A percentile compares a stretch with the other conserved stretches of the same genome.
Conservation (phyloP, 306 rosid genomes). For the Glycine tomentella region DNA sequence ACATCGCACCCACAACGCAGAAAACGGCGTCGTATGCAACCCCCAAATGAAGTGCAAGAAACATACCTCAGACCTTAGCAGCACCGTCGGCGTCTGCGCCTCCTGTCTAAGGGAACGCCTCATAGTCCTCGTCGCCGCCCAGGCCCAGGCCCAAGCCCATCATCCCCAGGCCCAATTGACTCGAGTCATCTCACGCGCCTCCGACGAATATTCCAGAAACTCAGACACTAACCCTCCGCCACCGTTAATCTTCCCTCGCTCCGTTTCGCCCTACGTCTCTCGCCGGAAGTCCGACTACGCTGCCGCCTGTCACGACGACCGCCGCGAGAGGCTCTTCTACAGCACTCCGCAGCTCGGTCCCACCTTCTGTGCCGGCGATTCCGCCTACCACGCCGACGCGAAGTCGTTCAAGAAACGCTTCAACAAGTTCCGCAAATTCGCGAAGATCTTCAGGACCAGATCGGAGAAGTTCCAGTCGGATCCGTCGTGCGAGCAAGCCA, state of each 20-base stretch:
- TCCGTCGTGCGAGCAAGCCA: conserved; percentile 51
- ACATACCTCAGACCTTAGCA: conserved; percentile 66
- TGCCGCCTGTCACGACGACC: conserved; percentile 45
- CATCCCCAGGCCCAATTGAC: conserved; percentile 56
- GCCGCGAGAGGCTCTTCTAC: conserved; percentile 58
- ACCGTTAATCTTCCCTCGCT: conserved; percentile 75
- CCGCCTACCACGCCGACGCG: background rate
- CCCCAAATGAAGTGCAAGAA: conserved; percentile 81
- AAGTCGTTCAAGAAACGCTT: conserved; percentile 59
- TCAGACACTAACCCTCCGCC: conserved; percentile 65
- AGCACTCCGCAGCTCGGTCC: conserved; percentile 93
- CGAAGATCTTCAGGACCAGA: conserved; percentile 62
- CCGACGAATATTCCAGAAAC: conserved; percentile 51
- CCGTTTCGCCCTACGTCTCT: conserved; percentile 86
- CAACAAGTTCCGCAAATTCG: conserved; percentile 57
- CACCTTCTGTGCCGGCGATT: conserved; percentile 33
- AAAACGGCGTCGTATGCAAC: conserved; percentile 41
- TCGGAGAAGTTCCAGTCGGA: conserved; percentile 64
- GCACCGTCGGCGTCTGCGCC: conserved; percentile 87
- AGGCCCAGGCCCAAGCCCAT: conserved; percentile 60
- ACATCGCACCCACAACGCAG: background rate
- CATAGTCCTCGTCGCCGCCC: conserved; percentile 52
- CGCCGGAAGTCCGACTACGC: conserved; percentile 76
- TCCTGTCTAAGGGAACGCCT: conserved; percentile 90
- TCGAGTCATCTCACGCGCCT: conserved; percentile 53